phyloP scores from a whole-genome alignment of 1,284 basidiomycete genomes.

The Cutaneotrichosporon cyanovorans region DNA sequence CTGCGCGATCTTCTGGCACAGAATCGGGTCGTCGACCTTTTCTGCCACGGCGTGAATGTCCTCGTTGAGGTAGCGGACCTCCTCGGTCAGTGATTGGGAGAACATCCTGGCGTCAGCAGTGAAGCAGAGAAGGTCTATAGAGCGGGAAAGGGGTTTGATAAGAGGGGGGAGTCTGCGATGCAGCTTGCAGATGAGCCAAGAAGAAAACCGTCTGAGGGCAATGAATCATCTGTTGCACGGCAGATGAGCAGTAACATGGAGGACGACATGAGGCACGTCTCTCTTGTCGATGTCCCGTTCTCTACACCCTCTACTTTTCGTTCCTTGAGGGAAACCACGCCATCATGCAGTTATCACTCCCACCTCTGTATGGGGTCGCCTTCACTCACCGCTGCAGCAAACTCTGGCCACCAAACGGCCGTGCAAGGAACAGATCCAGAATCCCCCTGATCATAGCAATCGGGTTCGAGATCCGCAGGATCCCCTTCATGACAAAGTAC shows the following conservation, averaged over 20 bases:
- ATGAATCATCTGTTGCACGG: too few species aligned
- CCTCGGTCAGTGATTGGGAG: constrained; percentile 80
- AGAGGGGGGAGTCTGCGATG: too few species aligned
- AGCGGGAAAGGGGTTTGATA: too few species aligned
- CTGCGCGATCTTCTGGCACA: constrained; percentile 79
- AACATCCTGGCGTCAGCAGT: constrained; percentile 70
- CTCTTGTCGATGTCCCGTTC: too few species aligned
- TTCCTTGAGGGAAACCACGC: too few species aligned
- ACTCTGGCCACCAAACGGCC: constrained; percentile 89
- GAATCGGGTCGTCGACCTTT: constrained; percentile 77
- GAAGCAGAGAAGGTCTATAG: background rate
- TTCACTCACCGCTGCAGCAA: constrained; percentile 56
- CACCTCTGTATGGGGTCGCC: background rate
- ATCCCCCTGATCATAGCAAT: constrained; percentile 90
- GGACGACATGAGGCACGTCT: too few species aligned
- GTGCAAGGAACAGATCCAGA: constrained; percentile 92
- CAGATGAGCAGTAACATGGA: too few species aligned
- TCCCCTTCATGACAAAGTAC: constrained; percentile 90
- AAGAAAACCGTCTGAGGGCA: too few species aligned
- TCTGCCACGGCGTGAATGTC: constrained; percentile 78
- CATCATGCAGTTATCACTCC: too few species aligned
- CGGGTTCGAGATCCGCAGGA: constrained; percentile 89
- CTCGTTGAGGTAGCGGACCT: constrained; percentile 71
- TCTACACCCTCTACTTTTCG: too few species aligned
- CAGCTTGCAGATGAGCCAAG: too few species aligned